Conservation (phyloP, 805 yeast genomes). For the Hermanozyma aechmeae region DNA sequence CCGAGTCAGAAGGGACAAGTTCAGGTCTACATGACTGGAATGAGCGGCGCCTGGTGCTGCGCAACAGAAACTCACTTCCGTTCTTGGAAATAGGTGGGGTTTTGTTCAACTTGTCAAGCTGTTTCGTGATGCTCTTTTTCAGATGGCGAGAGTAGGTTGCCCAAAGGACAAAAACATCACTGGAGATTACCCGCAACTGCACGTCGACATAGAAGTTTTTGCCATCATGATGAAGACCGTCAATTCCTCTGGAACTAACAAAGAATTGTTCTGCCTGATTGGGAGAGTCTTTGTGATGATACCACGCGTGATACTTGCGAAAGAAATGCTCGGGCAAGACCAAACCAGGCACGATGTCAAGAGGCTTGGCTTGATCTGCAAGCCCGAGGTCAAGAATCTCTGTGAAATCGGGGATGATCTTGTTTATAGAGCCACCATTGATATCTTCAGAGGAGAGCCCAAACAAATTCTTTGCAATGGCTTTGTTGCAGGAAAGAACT, state of each 20-base stretch:
- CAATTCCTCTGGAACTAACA: slow-evolving; percentile 54
- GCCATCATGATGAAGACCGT: slow-evolving; percentile 67
- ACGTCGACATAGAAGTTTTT: slow-evolving; percentile 57
- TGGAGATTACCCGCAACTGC: slow-evolving; percentile 63
- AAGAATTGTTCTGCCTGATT: slow-evolving; percentile 41
- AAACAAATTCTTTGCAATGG: slow-evolving; percentile 69
- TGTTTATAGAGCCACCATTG: slow-evolving; percentile 35
- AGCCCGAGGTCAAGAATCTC: slow-evolving; percentile 33
- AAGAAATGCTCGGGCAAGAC: slow-evolving; percentile 90
- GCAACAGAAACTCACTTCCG: background rate
- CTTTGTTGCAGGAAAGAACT: slow-evolving; percentile 67
- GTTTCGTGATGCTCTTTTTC: slow-evolving; percentile 14
- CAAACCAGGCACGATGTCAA: slow-evolving; percentile 45
- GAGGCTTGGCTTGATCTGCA: slow-evolving; percentile 13
- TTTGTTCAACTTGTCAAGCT: slow-evolving; percentile 16
- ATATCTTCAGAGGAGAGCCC: slow-evolving; percentile 50
- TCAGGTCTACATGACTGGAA: no score
- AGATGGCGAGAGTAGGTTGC: slow-evolving; percentile 64
- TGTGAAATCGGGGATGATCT: slow-evolving; percentile 55
- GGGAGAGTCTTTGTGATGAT: slow-evolving; percentile 13
- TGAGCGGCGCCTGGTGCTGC: no score
- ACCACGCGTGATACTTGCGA: slow-evolving; percentile 48
- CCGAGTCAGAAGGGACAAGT: no score
- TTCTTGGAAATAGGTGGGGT: slow-evolving; percentile 1
- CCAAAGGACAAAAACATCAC: slow-evolving; percentile 65